phyloP scores from a whole-genome alignment of 1,139 yeast genomes.

The Casaregolazyma lundiana region DNA sequence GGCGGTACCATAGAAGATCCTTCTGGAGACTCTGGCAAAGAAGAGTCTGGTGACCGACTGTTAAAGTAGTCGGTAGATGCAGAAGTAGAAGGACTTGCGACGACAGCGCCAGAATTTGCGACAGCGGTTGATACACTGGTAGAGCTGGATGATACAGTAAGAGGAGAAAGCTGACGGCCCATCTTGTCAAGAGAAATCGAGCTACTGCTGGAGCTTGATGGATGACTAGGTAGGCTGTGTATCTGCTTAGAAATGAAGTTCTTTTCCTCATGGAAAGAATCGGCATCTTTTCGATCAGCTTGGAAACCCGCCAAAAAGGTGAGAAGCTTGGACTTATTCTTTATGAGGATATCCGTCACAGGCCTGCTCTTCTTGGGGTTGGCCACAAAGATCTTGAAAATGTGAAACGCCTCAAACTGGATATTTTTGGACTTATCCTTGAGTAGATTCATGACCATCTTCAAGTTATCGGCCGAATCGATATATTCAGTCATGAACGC shows the following conservation, averaged over 20 bases:
- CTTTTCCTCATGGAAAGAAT: conserved; percentile 70
- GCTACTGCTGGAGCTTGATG: conserved; percentile 12
- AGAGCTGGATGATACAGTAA: conserved; percentile 4
- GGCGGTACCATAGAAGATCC: conserved; percentile 1
- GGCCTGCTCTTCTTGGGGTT: conserved; percentile 86
- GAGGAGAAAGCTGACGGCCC: conserved; percentile 6
- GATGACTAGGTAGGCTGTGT: conserved; percentile 42
- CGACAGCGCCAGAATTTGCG: not conserved
- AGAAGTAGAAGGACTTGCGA: conserved; percentile 4
- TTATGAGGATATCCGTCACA: conserved; percentile 72
- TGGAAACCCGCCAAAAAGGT: conserved; percentile 63
- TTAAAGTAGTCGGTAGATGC: not conserved
- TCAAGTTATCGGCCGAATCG: conserved; percentile 74
- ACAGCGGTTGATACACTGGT: conserved; percentile 3
- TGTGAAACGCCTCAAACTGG: conserved; percentile 86
- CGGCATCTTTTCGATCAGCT: conserved; percentile 49
- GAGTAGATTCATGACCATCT: conserved; percentile 76
- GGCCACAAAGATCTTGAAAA: conserved; percentile 88
- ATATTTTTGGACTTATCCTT: conserved; percentile 87
- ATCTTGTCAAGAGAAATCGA: conserved; percentile 12
- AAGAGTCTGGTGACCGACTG: not conserved
- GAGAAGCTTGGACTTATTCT: conserved; percentile 73
- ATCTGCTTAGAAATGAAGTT: conserved; percentile 75
- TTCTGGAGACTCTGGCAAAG: not conserved
- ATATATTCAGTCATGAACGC: conserved; percentile 71